Conservation (phyloP, 2,329 filamentous ascomycete genomes). For the Trichoderma afroharzianum region DNA sequence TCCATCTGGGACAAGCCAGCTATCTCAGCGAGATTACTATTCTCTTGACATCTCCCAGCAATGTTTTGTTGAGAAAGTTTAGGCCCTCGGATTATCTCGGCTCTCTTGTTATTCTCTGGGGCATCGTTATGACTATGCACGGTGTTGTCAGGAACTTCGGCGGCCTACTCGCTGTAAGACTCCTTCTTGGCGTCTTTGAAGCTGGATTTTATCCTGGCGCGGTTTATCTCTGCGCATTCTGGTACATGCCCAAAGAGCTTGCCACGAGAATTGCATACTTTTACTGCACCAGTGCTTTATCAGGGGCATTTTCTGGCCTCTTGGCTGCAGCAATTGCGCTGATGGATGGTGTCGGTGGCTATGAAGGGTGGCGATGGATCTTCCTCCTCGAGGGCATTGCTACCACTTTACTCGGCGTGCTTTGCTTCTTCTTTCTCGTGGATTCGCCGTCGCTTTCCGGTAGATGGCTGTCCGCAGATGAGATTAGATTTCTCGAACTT, state of each 20-base stretch:
- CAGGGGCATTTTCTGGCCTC: constrained; percentile 80
- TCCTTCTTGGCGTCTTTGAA: constrained; percentile 67
- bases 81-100: not conserved
- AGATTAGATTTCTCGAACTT: constrained; percentile 32
- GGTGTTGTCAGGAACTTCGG: constrained; percentile 74
- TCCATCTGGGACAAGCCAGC: not conserved
- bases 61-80: constrained; percentile 18
- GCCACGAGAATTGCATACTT: constrained; percentile 95
- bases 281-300: constrained; percentile 76
- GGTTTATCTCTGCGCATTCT: constrained; percentile 76
- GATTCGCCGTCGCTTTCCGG: constrained; percentile 56
- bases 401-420: constrained; percentile 57
- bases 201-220: constrained; percentile 61
- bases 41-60: not conserved
- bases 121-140: constrained; percentile 43
- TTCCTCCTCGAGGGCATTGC: constrained; percentile 73
- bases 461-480: constrained; percentile 34
- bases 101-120: not conserved
- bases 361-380: constrained; percentile 73
- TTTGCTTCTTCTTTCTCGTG: constrained; percentile 67
- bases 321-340: constrained; percentile 82
- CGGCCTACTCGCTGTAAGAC: constrained; percentile 73
- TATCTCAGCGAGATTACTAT: not conserved
- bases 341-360: constrained; percentile 70
- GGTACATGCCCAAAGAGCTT: constrained; percentile 82